Conservation (phyloP, 306 rosid species). For the Myrica gale region DNA sequence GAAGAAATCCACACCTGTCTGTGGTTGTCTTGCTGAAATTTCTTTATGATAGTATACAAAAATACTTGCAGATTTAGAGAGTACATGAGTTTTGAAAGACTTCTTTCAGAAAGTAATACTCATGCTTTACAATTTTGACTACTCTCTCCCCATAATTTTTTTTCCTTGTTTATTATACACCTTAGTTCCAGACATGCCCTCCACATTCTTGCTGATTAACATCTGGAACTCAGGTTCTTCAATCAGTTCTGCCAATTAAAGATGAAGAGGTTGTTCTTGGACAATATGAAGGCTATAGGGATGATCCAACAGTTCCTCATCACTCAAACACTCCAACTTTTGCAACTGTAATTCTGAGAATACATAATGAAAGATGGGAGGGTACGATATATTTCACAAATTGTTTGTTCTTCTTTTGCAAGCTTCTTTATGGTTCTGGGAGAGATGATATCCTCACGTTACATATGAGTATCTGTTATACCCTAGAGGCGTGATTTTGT, state of each 20-base stretch:
- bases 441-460: constrained; percentile 18
- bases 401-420: constrained; percentile 11
- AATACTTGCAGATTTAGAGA: neutral
- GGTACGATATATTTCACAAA: constrained; percentile 42
- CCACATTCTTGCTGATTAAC: constrained; percentile 21
- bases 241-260: constrained; percentile 78
- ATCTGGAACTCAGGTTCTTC: constrained; percentile 67
- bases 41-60: neutral
- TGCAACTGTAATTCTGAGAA: constrained; percentile 75
- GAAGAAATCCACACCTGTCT: neutral
- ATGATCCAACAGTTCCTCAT: constrained; percentile 93
- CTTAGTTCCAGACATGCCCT: constrained; percentile 20
- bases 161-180: constrained; percentile 15
- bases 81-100: neutral
- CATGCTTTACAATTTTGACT: neutral
- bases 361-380: constrained; percentile 98
- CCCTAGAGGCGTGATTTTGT: neutral
- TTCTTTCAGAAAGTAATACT: neutral
- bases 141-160: neutral
- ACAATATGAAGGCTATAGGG: constrained; percentile 92
- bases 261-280: constrained; percentile 91
- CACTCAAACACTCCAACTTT: constrained; percentile 95
- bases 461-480: neutral
- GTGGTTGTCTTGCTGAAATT: neutral
- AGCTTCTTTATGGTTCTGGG: constrained; percentile 19